Percentiles rank a stretch among this genome's conserved stretches.
These are phyloP conservation scores for Chaetomium strumarium DNA, from an alignment of 2,329 filamentous ascomycete genomes.

Conservation along the genomic window DNA sequence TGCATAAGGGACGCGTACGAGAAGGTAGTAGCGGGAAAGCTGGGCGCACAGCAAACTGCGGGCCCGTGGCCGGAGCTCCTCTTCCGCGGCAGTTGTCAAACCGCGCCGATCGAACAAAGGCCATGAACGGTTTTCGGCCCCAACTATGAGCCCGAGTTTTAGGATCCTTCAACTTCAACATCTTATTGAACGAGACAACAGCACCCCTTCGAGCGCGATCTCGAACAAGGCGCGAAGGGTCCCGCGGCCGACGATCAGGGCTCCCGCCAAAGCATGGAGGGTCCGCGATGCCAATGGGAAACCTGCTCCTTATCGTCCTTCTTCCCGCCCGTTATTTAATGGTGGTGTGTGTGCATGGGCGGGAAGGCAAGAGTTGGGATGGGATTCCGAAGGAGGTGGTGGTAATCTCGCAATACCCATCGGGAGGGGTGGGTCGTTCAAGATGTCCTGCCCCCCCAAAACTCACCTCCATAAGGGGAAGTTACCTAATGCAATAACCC, in stretches of 20 bases:
- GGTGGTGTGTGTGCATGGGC: neutral
- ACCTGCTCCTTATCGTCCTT: neutral
- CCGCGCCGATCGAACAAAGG: neutral
- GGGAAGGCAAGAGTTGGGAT: slow-evolving; percentile 4
- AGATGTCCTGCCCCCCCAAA: neutral
- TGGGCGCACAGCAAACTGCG: neutral
- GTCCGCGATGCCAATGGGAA: neutral
- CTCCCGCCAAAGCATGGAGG: slow-evolving; percentile 9
- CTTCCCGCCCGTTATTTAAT: neutral
- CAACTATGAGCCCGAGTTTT: neutral
- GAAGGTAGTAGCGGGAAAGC: neutral
- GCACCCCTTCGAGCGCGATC: neutral
- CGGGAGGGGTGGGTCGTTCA: neutral
- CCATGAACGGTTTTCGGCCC: neutral
- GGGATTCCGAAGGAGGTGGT: slow-evolving; percentile 2
- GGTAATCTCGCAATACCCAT: slow-evolving; percentile 7
- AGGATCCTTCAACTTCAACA: neutral
- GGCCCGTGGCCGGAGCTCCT: slow-evolving; percentile 7
- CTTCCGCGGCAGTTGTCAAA: slow-evolving; percentile 1
- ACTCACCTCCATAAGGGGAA: neutral
- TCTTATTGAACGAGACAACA: no score
- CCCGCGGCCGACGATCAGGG: slow-evolving; percentile 3
- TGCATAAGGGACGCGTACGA: neutral
- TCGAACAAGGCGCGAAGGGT: neutral
- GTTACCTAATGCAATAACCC: neutral